Evolutionary conservation across 371 early-diverging fungal species (phyloP).

Genomic region (Mucor piriformis): DNA sequence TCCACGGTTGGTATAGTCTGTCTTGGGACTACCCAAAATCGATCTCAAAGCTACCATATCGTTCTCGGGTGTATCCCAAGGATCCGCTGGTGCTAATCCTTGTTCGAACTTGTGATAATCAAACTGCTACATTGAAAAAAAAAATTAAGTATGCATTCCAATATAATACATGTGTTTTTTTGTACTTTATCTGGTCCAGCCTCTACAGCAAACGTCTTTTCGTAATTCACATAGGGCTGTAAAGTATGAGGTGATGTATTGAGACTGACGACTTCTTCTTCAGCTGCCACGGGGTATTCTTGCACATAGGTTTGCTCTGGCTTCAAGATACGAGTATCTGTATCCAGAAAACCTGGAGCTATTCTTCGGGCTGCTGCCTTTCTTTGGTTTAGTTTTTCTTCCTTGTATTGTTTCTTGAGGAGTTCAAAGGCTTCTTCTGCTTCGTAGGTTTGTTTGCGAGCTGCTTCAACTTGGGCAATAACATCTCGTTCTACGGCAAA

Average conservation of each 20-base stretch:
- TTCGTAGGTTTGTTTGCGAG: conserved; percentile 26
- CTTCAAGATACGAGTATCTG: conserved; percentile 54
- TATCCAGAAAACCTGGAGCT: conserved; percentile 62
- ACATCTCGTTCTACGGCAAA: conserved; percentile 51
- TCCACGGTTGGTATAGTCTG: conserved; percentile 7
- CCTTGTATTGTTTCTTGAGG: conserved; percentile 25
- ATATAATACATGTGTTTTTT: neutral
- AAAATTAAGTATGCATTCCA: neutral
- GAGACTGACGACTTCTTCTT: neutral
- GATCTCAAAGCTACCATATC: conserved; percentile 56
- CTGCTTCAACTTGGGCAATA: conserved; percentile 33
- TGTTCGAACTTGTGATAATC: conserved; percentile 74
- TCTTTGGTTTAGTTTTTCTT: conserved; percentile 43
- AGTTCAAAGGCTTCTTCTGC: conserved; percentile 20
- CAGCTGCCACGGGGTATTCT: conserved; percentile 22
- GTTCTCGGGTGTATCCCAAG: conserved; percentile 70
- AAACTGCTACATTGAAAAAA: conserved; percentile 26
- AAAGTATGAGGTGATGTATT: conserved; percentile 10
- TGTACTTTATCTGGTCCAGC: conserved; percentile 15
- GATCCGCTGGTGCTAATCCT: conserved; percentile 71
- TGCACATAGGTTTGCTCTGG: conserved; percentile 46
- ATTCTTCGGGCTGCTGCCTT: conserved; percentile 58
- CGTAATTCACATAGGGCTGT: neutral
- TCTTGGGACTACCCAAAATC: conserved; percentile 35
- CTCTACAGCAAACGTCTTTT: neutral